These are phyloP conservation scores for Populus davidiana DNA, from an alignment of 345 rosid genomes.

Conservation along the genomic window DNA sequence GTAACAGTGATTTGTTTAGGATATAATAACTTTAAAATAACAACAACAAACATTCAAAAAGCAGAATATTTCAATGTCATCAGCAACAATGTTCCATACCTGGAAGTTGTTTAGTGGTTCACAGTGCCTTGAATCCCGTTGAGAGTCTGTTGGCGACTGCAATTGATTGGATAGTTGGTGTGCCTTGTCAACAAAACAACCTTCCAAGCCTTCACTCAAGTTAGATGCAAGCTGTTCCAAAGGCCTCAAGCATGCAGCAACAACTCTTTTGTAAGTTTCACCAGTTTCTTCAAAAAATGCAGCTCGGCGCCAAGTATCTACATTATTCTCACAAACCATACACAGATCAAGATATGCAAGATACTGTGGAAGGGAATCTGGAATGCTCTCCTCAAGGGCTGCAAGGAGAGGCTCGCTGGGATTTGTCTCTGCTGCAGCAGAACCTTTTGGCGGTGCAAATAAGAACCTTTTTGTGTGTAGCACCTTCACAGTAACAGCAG, in stretches of 20 bases:
- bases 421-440: conserved; percentile 97
- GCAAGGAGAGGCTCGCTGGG: conserved; percentile 91
- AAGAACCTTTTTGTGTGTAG: conserved; percentile 67
- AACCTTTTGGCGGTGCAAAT: conserved; percentile 92
- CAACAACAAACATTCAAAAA: neutral
- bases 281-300: conserved; percentile 93
- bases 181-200: conserved; percentile 40
- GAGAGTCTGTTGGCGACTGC: conserved; percentile 41
- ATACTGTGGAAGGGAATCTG: conserved; percentile 67
- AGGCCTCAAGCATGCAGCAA: conserved; percentile 72
- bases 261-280: conserved; percentile 83
- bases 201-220: conserved; percentile 56
- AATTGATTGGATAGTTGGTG: conserved; percentile 44
- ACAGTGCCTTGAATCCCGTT: conserved; percentile 42
- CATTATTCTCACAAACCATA: conserved; percentile 90
- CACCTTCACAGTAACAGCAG: conserved; percentile 43
- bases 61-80: neutral
- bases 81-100: conserved; percentile 37
- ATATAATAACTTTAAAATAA: neutral
- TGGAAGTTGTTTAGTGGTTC: conserved; percentile 64
- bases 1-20: neutral
- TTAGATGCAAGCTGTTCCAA: conserved; percentile 71
- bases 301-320: conserved; percentile 90
- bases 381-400: conserved; percentile 69
- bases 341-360: conserved; percentile 94